Evolutionary conservation across 139 green algal species (phyloP).

Genomic region (Chlorella sp.): DNA sequence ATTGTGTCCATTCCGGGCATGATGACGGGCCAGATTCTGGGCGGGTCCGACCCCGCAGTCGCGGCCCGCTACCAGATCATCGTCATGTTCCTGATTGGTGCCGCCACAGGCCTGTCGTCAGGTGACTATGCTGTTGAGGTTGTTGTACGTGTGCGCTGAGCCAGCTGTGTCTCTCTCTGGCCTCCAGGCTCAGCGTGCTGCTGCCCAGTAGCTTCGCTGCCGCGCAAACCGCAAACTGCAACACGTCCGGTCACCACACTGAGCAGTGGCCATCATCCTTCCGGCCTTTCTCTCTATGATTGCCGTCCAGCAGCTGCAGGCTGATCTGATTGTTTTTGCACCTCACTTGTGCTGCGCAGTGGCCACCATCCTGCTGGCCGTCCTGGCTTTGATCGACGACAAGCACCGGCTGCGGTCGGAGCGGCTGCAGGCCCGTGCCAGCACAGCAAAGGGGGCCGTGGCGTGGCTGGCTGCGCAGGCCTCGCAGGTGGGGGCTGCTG

Average conservation of each 20-base stretch:
- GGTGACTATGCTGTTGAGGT: no score
- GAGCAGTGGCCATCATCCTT: no score
- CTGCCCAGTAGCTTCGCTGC: no score
- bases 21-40: slow-evolving; percentile 78
- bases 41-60: slow-evolving; percentile 65
- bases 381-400: slow-evolving; percentile 24
- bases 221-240: no score
- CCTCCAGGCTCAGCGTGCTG: neutral
- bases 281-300: no score
- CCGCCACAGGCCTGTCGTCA: slow-evolving; percentile 25
- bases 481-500: neutral
- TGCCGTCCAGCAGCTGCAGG: no score
- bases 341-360: neutral
- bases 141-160: no score
- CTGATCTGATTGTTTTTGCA: no score
- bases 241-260: no score
- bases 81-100: slow-evolving; percentile 78
- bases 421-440: slow-evolving; percentile 16
- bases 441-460: slow-evolving; percentile 21
- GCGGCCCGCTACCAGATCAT: slow-evolving; percentile 80
- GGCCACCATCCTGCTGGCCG: slow-evolving; percentile 17
- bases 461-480: slow-evolving; percentile 15
- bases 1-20: slow-evolving; percentile 75
- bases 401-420: slow-evolving; percentile 32
- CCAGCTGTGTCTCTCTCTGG: neutral